A percentile compares a stretch with the other conserved stretches of the same genome.
Evolutionary conservation across 2,329 filamentous ascomycete species (phyloP).

Genomic region (Grosmannia clavigera): DNA sequence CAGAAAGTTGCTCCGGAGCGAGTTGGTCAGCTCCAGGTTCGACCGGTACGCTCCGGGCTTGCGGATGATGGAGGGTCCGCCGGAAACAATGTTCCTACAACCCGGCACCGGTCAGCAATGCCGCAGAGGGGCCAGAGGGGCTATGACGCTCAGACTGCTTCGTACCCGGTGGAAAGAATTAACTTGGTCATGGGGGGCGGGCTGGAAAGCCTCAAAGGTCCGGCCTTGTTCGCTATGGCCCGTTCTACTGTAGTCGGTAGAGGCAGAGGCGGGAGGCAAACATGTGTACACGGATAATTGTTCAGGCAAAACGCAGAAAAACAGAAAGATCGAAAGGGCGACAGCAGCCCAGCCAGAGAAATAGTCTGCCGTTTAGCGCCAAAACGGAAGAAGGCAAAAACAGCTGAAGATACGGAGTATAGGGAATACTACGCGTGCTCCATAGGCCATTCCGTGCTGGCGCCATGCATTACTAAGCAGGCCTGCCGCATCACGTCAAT

Average conservation of each 20-base stretch:
- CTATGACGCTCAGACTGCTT: not conserved
- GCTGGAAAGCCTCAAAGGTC: not conserved
- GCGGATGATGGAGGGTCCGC: constrained; percentile 71
- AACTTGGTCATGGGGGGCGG: constrained; percentile 52
- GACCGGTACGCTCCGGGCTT: constrained; percentile 69
- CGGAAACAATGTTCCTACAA: constrained; percentile 67
- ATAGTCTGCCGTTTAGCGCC: not conserved
- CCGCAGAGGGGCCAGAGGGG: not conserved
- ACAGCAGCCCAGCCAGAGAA: not conserved
- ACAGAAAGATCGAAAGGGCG: not conserved
- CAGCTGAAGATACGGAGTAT: not conserved
- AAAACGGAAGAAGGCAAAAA: not conserved
- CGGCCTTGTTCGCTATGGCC: not conserved
- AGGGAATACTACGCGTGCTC: not conserved
- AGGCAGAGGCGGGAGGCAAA: not conserved
- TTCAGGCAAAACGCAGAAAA: not conserved
- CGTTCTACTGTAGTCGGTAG: not conserved
- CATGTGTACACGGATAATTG: not conserved
- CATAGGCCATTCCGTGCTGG: not conserved
- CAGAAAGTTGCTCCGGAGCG: constrained; percentile 71
- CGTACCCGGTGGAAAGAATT: constrained; percentile 76
- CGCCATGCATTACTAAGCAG: not conserved
- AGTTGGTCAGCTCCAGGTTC: constrained; percentile 84
- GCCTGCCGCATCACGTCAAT: no score
- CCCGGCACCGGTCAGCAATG: constrained; percentile 11